phyloP scores from a whole-genome alignment of 2,329 filamentous ascomycete genomes.

The Cadophora sp. region DNA sequence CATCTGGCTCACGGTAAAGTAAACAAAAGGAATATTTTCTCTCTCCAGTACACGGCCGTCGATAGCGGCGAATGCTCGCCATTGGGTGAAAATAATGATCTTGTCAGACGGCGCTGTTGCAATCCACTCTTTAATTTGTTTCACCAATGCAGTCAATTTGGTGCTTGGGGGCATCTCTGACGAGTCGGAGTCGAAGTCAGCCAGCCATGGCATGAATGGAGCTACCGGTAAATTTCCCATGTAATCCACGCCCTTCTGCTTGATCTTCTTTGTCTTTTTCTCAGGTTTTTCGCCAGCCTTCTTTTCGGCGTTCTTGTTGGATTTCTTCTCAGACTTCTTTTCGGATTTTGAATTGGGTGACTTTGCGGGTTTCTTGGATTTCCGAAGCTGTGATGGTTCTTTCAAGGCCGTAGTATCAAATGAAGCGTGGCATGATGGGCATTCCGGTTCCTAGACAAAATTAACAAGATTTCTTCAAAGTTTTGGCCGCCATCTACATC shows the following conservation, averaged over 20 bases:
- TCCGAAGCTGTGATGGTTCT: background rate
- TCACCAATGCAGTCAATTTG: constrained; percentile 45
- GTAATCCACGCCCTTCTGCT: constrained; percentile 10
- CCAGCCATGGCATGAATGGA: constrained; percentile 17
- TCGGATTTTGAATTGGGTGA: background rate
- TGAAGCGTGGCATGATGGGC: background rate
- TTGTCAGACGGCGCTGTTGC: constrained; percentile 53
- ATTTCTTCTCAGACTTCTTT: background rate
- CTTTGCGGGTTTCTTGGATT: background rate
- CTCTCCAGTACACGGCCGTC: constrained; percentile 53
- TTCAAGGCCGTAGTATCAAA: constrained; percentile 1
- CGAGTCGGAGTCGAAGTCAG: constrained; percentile 28
- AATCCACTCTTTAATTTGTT: constrained; percentile 47
- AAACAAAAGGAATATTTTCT: constrained; percentile 51
- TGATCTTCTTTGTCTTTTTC: background rate
- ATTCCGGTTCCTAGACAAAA: background rate
- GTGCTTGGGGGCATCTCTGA: constrained; percentile 43
- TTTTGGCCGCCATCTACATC: background rate
- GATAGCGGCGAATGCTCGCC: constrained; percentile 56
- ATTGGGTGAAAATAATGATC: constrained; percentile 66
- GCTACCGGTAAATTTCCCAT: background rate
- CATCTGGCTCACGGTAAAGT: constrained; percentile 45
- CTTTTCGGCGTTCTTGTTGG: background rate
- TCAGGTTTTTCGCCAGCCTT: background rate
- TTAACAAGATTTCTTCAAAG: background rate